A percentile compares a stretch with the other conserved stretches of the same genome.
Evolutionary conservation across 148 eudicot species (phyloP).

Genomic region (Bassia scoparia): DNA sequence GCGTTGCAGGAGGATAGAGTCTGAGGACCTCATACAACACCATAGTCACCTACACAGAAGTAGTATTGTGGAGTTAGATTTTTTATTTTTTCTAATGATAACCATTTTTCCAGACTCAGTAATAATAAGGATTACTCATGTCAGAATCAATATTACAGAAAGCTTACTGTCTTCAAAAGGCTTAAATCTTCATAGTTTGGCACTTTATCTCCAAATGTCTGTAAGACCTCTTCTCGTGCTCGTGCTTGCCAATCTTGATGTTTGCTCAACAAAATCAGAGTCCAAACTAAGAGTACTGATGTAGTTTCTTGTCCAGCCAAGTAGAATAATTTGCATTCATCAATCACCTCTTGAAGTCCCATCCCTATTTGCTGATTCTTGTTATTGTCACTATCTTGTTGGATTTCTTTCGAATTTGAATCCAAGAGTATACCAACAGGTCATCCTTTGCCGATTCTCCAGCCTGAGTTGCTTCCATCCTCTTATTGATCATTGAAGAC

Average conservation of each 20-base stretch:
- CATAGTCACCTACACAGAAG: conserved; percentile 25
- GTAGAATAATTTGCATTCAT: conserved; percentile 34
- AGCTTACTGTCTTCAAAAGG: conserved; percentile 30
- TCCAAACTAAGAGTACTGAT: conserved; percentile 25
- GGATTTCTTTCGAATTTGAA: conserved; percentile 18
- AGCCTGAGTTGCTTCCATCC: no score
- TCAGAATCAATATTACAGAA: not conserved
- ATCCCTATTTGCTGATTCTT: conserved; percentile 9
- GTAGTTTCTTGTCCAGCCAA: conserved; percentile 35
- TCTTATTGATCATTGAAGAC: no score
- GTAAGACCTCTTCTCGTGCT: conserved; percentile 31
- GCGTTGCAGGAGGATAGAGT: conserved; percentile 28
- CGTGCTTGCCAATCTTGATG: conserved; percentile 32
- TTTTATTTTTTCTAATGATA: no score
- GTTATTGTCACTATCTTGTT: conserved; percentile 8
- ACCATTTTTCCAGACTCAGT: not conserved
- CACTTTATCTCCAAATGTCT: conserved; percentile 12
- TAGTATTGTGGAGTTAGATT: no score
- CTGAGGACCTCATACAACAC: conserved; percentile 28
- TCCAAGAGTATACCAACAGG: conserved; percentile 14
- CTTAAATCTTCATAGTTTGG: conserved; percentile 27
- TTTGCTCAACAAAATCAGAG: conserved; percentile 29
- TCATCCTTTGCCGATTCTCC: no score
- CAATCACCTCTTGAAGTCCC: conserved; percentile 29
- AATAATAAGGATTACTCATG: not conserved